Evolutionary conservation across 2,329 filamentous ascomycete genomes (phyloP), one percentile per base, ranked within the genome.

Genomic region (Botrytis tulipae): DNA sequence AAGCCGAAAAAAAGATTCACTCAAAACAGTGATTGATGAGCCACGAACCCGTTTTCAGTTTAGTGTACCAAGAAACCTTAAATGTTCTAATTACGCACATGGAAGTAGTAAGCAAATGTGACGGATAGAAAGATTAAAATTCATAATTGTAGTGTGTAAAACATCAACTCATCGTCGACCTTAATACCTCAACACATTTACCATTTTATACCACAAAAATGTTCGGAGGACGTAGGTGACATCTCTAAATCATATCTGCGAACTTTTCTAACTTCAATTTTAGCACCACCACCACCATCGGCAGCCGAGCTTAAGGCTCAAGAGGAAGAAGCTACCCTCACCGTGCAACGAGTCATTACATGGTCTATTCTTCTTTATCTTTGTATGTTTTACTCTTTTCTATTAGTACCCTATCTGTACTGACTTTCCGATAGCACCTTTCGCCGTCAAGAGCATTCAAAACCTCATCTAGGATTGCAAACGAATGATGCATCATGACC

Each of bases 331-430:
- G 92, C 93, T 69, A 85, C 84, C 79, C 86, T 87, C 78, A 92
- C 90, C 69, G 85, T 95, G 77, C 90, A 92, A 84, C 87, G 86
- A 79, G 91, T 91, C 75, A 81, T 91, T 72, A 87, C 88, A 57
- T 89, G 89, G 25, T 90, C 90, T 76, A 85, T 91, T 57, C 82
- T 92, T 68, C 87, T 96, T 67, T 95, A 95, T 82, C 84, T 96
- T 75, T 93, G 93, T 96, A 89, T 73, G 92, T 76, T 42, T 5
- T 46, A 14, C 35, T 57, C 12, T 40, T 65, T 37, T 18, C n/a
- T 37, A 29, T 40, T 20, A 20, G 25, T 44, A 25, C 9, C 9
- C 2, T 37, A 63, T n/a, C 62, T 76, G 75, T 72, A 71, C 69
- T 44, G n/a, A 70, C 20, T 42, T 40, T 40, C 12, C 20, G 70